Conservation (phyloP, 148 eudicot genomes). For the Chenopodium berlandieri region DNA sequence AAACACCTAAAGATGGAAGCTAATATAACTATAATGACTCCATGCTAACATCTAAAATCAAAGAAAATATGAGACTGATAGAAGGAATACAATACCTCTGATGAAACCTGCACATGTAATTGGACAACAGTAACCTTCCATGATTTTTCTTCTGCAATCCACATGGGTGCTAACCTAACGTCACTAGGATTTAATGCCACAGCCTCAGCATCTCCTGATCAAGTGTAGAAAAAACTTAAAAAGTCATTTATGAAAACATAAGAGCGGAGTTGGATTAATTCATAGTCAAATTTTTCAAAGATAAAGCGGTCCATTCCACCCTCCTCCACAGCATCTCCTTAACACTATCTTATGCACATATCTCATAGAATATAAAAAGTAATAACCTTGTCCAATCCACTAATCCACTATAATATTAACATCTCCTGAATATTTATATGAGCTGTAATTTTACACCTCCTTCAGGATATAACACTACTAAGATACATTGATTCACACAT, state of each 20-base stretch:
- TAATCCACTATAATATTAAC: background rate
- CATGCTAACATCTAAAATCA: background rate
- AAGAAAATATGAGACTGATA: background rate
- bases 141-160: slow-evolving; percentile 31
- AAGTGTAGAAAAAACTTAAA: background rate
- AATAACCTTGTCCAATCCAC: background rate
- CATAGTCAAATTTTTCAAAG: no score
- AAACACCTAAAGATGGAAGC: slow-evolving; percentile 4
- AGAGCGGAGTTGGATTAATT: background rate
- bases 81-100: slow-evolving; percentile 19
- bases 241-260: background rate
- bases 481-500: background rate
- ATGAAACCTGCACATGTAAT: slow-evolving; percentile 19
- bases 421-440: background rate
- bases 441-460: background rate
- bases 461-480: background rate
- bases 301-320: background rate
- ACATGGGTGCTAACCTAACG: slow-evolving; percentile 38
- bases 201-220: slow-evolving; percentile 27
- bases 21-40: background rate
- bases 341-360: background rate
- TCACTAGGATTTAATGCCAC: slow-evolving; percentile 24
- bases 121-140: slow-evolving; percentile 32
- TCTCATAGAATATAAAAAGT: background rate
- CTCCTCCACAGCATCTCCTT: no score